phyloP scores from a whole-genome alignment of 352 stramenopile species.

The Globisporangium ultimum region DNA sequence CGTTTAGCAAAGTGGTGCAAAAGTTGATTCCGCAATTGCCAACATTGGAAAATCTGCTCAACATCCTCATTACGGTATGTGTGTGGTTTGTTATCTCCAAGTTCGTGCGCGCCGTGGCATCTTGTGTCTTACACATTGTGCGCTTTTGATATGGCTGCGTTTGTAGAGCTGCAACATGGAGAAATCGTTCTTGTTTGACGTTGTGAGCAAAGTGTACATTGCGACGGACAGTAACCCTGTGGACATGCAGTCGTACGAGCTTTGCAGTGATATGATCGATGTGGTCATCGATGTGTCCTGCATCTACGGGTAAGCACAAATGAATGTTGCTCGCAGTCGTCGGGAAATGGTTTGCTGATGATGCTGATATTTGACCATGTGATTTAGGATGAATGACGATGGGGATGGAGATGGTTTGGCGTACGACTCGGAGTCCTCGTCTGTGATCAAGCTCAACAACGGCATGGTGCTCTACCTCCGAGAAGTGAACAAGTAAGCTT shows the following conservation, averaged over 20 bases:
- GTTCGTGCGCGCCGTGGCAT: conserved; percentile 1
- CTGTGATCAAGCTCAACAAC: conserved; percentile 97
- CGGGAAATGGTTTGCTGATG: not conserved
- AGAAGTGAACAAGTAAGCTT: conserved; percentile 88
- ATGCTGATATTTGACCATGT: not conserved
- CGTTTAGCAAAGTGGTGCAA: conserved; percentile 97
- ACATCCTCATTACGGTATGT: conserved; percentile 92
- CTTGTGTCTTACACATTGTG: not conserved
- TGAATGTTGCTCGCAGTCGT: no score
- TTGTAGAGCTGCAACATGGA: conserved; percentile 96
- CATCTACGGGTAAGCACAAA: conserved; percentile 94
- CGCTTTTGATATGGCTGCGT: conserved; percentile 1
- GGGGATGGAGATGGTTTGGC: conserved; percentile 89
- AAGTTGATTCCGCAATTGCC: conserved; percentile 96
- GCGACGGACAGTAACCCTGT: conserved; percentile 97
- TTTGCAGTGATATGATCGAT: conserved; percentile 99
- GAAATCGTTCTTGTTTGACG: conserved; percentile 98
- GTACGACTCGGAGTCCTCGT: conserved; percentile 96
- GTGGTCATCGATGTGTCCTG: conserved; percentile 99
- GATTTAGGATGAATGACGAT: conserved; percentile 82
- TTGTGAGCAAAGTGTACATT: conserved; percentile 99
- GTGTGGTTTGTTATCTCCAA: not conserved
- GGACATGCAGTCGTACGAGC: conserved; percentile 97
- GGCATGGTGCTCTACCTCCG: conserved; percentile 95
- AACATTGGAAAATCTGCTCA: conserved; percentile 97